Evolutionary conservation across 78 protist species (phyloP), one percentile per base, ranked within the genome.

Genomic region (Goniomonas avonlea): DNA sequence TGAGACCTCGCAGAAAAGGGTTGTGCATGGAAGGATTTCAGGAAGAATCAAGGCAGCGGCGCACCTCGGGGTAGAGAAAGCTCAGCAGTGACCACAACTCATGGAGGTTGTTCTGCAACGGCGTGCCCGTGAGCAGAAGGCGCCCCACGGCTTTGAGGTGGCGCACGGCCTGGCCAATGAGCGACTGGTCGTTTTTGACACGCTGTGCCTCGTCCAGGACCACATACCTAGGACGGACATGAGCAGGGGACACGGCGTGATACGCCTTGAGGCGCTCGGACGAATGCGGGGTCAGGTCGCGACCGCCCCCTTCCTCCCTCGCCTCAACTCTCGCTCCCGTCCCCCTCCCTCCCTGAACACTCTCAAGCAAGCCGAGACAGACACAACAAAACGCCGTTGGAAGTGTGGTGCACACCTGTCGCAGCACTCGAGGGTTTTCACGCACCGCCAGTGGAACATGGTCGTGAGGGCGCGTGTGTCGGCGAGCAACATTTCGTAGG

Each of bases 61-160:
- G n/a, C n/a, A 89, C 74, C 27, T 39, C 21, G 7, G 98, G 98
- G 21, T 90, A 75, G 35, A 94, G 45, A 60, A 94, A 94, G 75
- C 93, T 92, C 55, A 94, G 81, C 32, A 45, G 53, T 17, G 15
- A 68, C 88, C 88, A 84, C 25, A 85, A 39, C 75, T 85, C 88
- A 38, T 55, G 8, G 31, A 85, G 48, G 63, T 79, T 71, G 79
- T 85, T 85, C 79, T 85, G 88, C 20, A 85, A 60, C n/a, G 88
- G 88, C 11, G 82, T 78, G 29, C 82, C 89, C 8, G 85, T 86
- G 29, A 86, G 53, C 56, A 86, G 81, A n/a, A 86, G n/a, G 9
- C 85, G 17, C 39, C 41, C 32, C 29, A 23, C 40, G 1, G 69
- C 55, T 27, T 27, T 38, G 45, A 63, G 31, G 13, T 5, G 47